Evolutionary conservation across 805 yeast species (phyloP).

Genomic region (Pichia ethanolica): DNA sequence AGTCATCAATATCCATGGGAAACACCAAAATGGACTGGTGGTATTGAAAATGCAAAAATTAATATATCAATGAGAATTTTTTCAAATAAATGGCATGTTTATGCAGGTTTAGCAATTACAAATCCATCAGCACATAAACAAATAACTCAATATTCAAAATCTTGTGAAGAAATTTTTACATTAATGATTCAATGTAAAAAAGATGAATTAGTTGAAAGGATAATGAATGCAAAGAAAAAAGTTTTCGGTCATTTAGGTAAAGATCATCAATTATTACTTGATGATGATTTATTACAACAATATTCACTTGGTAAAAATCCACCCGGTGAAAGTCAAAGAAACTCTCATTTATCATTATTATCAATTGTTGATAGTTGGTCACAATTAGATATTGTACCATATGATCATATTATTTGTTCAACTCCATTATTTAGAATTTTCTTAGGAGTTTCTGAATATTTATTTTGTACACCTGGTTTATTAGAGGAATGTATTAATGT

Average conservation of each 20-base stretch:
- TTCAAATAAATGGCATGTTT: conserved; percentile 96
- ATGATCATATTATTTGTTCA: conserved; percentile 94
- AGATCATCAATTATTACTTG: conserved; percentile 56
- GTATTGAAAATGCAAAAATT: conserved; percentile 91
- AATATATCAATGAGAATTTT: conserved; percentile 86
- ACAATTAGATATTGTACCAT: conserved; percentile 77
- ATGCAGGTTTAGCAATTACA: conserved; percentile 94
- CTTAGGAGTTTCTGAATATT: conserved; percentile 87
- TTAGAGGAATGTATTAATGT: conserved; percentile 75
- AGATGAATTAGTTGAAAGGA: conserved; percentile 50
- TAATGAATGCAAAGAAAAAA: conserved; percentile 57
- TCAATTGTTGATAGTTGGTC: conserved; percentile 95
- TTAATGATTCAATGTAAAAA: conserved; percentile 68
- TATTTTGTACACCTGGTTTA: conserved; percentile 76
- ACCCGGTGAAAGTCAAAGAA: conserved; percentile 63
- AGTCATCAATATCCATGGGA: conserved; percentile 88
- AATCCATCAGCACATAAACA: conserved; percentile 93
- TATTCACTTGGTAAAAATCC: conserved; percentile 71
- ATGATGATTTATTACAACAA: conserved; percentile 69
- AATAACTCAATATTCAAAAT: conserved; percentile 79
- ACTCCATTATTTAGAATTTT: conserved; percentile 91
- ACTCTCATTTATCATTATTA: conserved; percentile 80
- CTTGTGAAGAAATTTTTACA: conserved; percentile 75
- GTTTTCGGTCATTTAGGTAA: conserved; percentile 65
- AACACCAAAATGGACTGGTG: conserved; percentile 79